A percentile compares a stretch with the other conserved stretches of the same genome.
These are phyloP conservation scores for Boletus speciosus DNA, from an alignment of 768 basidiomycete genomes.

Conservation along the genomic window DNA sequence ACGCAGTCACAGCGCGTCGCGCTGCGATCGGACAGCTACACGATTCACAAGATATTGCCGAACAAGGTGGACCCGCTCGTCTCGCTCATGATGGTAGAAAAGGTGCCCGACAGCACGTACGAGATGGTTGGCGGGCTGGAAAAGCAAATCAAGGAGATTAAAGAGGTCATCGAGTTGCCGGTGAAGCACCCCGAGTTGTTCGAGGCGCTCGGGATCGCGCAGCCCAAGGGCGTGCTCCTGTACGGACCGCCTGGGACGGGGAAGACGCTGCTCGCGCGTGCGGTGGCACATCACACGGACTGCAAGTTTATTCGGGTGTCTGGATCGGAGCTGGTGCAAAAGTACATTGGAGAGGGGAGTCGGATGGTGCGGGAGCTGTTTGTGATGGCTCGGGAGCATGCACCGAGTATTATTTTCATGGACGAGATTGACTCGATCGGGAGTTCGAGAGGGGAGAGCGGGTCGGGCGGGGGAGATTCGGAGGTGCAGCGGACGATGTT, in stretches of 20 bases:
- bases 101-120: slow-evolving; percentile 98
- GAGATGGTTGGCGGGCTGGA: slow-evolving; percentile 99
- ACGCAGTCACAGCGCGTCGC: slow-evolving; percentile 90
- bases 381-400: slow-evolving; percentile 97
- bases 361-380: slow-evolving; percentile 97
- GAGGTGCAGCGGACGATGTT: slow-evolving; percentile 91
- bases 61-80: slow-evolving; percentile 99
- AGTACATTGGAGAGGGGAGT: slow-evolving; percentile 96
- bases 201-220: slow-evolving; percentile 93
- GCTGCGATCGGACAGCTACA: slow-evolving; percentile 93
- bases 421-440: slow-evolving; percentile 99
- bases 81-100: slow-evolving; percentile 99
- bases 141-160: slow-evolving; percentile 98
- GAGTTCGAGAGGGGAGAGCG: slow-evolving; percentile 80
- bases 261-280: slow-evolving; percentile 91
- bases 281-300: slow-evolving; percentile 96
- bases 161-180: slow-evolving; percentile 96
- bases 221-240: slow-evolving; percentile 93
- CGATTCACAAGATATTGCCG: slow-evolving; percentile 93
- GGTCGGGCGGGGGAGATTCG: slow-evolving; percentile 77
- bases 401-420: slow-evolving; percentile 99
- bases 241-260: slow-evolving; percentile 97
- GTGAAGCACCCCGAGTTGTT: slow-evolving; percentile 98
- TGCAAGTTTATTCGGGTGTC: slow-evolving; percentile 97
- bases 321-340: slow-evolving; percentile 93